phyloP scores from a whole-genome alignment of 805 yeast species.

The Pichia phayaonensis region DNA sequence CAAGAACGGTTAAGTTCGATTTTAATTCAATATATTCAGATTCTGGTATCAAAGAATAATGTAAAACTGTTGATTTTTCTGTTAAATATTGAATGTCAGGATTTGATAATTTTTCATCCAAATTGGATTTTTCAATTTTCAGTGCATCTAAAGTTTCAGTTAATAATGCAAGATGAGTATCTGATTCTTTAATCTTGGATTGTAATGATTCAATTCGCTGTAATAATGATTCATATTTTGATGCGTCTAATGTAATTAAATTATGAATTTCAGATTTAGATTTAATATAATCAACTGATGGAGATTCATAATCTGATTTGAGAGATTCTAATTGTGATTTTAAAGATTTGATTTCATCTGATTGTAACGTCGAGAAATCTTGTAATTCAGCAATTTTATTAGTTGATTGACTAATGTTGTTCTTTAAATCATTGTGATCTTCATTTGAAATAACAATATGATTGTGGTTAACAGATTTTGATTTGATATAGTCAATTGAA shows the following conservation, averaged over 20 bases:
- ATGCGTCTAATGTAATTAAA: constrained; percentile 12
- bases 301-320: constrained; percentile 9
- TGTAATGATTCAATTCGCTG: constrained; percentile 3
- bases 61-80: constrained; percentile 13
- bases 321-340: neutral
- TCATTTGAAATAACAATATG: constrained; percentile 11
- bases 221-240: constrained; percentile 2
- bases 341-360: neutral
- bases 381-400: neutral
- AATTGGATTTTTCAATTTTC: constrained; percentile 1
- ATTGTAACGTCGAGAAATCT: neutral
- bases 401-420: neutral
- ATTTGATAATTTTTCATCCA: constrained; percentile 3
- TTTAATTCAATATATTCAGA: constrained; percentile 9
- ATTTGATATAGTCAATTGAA: constrained; percentile 21
- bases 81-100: constrained; percentile 21
- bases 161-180: neutral
- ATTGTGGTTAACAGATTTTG: constrained; percentile 1
- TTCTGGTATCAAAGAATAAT: constrained; percentile 15
- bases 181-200: constrained; percentile 1
- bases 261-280: constrained; percentile 12
- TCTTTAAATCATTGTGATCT: constrained; percentile 2
- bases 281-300: constrained; percentile 16
- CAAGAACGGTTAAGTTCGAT: neutral
- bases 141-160: neutral